A percentile compares a stretch with the other conserved stretches of the same genome.
Conservation (phyloP, 2,329 filamentous ascomycete species). For the Ophiognomonia clavigignenti-juglandacearum region DNA sequence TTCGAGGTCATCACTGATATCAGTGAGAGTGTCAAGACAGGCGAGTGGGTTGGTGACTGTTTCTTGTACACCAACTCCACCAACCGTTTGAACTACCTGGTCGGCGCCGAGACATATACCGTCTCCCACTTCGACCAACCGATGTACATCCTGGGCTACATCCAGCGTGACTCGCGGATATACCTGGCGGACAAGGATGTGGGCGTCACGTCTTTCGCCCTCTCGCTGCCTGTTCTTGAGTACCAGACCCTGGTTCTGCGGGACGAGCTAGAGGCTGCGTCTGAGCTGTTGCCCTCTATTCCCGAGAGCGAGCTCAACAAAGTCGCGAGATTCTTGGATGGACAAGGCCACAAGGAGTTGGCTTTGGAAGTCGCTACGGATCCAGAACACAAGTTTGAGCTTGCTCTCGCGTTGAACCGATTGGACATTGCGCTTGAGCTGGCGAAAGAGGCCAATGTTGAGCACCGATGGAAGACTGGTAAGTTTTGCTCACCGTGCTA, state of each 20-base stretch:
- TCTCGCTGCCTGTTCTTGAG: slow-evolving; percentile 89
- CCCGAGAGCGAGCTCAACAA: slow-evolving; percentile 95
- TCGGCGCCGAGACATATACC: slow-evolving; percentile 96
- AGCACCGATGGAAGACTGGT: slow-evolving; percentile 93
- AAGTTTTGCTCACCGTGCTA: no score
- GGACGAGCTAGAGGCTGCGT: slow-evolving; percentile 86
- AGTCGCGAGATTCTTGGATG: slow-evolving; percentile 94
- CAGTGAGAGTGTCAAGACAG: slow-evolving; percentile 87
- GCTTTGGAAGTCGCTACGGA: slow-evolving; percentile 93
- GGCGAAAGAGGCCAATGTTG: slow-evolving; percentile 75
- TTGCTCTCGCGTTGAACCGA: slow-evolving; percentile 77
- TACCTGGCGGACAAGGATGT: slow-evolving; percentile 97
- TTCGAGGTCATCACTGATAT: slow-evolving; percentile 97
- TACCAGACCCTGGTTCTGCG: slow-evolving; percentile 95
- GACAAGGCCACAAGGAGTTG: slow-evolving; percentile 93
- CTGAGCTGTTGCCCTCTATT: slow-evolving; percentile 77
- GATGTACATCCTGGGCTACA: slow-evolving; percentile 93
- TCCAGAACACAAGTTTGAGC: slow-evolving; percentile 92
- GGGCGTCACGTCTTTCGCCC: slow-evolving; percentile 79
- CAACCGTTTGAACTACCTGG: slow-evolving; percentile 94
- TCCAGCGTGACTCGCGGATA: slow-evolving; percentile 89
- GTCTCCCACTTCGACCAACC: slow-evolving; percentile 94
- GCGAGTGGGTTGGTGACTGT: slow-evolving; percentile 97
- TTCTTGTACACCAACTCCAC: slow-evolving; percentile 98
- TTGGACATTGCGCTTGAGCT: slow-evolving; percentile 82